A percentile compares a stretch with the other conserved stretches of the same genome.
Conservation (phyloP, 2,329 filamentous ascomycete genomes). For the Calcarisporium arbuscula region DNA sequence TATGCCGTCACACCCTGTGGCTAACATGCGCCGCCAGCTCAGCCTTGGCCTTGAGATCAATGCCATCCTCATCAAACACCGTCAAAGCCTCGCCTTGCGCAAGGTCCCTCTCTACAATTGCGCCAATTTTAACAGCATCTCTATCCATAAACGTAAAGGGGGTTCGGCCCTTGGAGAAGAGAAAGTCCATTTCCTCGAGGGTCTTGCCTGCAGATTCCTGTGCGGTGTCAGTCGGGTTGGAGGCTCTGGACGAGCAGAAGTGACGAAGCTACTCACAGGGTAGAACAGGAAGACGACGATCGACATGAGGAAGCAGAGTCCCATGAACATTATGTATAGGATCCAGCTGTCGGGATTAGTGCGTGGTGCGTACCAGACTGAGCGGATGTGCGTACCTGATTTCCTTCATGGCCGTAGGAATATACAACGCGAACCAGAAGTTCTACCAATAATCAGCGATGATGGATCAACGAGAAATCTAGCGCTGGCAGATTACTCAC, state of each 20-base stretch:
- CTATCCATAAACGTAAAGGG: conserved; percentile 4
- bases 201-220: conserved; percentile 8
- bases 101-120: conserved; percentile 4
- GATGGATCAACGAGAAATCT: too few relatives aligned
- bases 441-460: conserved; percentile 1
- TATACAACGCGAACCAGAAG: conserved; percentile 10
- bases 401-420: conserved; percentile 9
- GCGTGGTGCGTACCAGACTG: not conserved
- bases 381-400: conserved; percentile 5
- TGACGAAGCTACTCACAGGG: too few relatives aligned
- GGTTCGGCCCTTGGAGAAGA: conserved; percentile 5
- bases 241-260: too few relatives aligned
- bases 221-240: too few relatives aligned
- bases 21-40: too few relatives aligned
- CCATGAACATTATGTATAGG: conserved; percentile 11
- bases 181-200: conserved; percentile 9
- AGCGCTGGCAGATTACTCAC: not conserved
- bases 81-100: conserved; percentile 7
- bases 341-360: conserved; percentile 4
- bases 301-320: conserved; percentile 8
- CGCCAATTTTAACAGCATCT: conserved; percentile 7
- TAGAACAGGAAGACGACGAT: conserved; percentile 10
- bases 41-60: conserved; percentile 2
- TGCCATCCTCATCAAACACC: conserved; percentile 6
- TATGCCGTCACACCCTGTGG: too few relatives aligned